Evolutionary conservation across 306 rosid species (phyloP), one percentile per base, ranked within the genome.

Genomic region (Hylodesmum podocarpum): DNA sequence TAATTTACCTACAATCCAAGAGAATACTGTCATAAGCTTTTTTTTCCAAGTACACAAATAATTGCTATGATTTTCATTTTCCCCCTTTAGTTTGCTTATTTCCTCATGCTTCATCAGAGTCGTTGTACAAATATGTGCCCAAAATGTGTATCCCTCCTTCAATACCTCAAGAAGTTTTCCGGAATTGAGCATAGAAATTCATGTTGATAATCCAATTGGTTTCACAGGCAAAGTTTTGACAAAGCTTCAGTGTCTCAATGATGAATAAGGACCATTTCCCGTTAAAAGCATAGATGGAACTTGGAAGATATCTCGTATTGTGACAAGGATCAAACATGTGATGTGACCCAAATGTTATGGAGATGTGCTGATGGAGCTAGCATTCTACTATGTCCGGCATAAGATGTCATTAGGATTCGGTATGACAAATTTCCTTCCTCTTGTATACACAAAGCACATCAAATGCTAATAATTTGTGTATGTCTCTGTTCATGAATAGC

Each of bases 61-160:
- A 19, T 63, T 19, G 57, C 4, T 72, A n/a, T n/a, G 59, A 4
- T 53, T n/a, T 24, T n/a, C n/a, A 5, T 31, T 64, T 46, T 54
- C 54, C 39, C 63, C 7, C 10, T n/a, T 3, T 24, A 25, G 47
- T 25, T 58, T 69, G 27, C 4, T 64, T 44, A 44, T 12, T 31
- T 36, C n/a, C n/a, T n/a, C n/a, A n/a, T n/a, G n/a, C n/a, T n/a
- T n/a, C n/a, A n/a, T n/a, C n/a, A n/a, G n/a, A n/a, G n/a, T n/a
- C 41, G 15, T 90, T 90, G 98, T 93, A 91, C 86, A 93, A 91
- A 65, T 87, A 80, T 29, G 98, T 86, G 57, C 93, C 98, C 4
- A 89, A 88, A 81, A 89, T 87, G 86, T 58, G 54, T 72, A 81
- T 84, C 75, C 95, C 95, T 39, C 57, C 90, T 1, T 72, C 84